Base-by-base conservation (phyloP, 495 filamentous ascomycete genomes). In the Delitschia confertaspora region DNA sequence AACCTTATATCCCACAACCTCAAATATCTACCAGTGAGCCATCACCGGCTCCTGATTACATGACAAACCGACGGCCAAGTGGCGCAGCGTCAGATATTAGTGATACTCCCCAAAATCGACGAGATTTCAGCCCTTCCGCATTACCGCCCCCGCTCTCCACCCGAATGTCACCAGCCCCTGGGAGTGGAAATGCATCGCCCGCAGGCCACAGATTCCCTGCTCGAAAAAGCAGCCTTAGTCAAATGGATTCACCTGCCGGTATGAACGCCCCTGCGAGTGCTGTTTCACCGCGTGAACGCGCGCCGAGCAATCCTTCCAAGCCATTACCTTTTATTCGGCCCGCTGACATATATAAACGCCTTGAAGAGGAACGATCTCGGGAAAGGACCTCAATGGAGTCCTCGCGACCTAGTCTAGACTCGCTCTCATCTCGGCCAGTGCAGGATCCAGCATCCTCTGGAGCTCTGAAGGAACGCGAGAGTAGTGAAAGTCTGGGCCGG, bases 271-370 rank as follows among this genome's bases (percentile, higher is more conserved):
- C 36, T n/a, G 8, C 36, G 3, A 39, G 21, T 38, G 22, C 46
- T 14, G 32, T 37, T 11, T 45, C 49, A 40, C 61, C 42, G 42
- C 38, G 56, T 30, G 48, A 48, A 9, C 33, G 38, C 13, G 22
- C 53, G 9, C 46, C 42, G 7, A 60, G 45, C 50, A 41, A 49
- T 26, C 49, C 62, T 24, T 37, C 60, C 14, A 78, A 80, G 49
- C 53, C 73, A 3, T 59, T 74, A 1, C 73, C 81, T 2, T 78
- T 89, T 47, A 69, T 86, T 18, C 71, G 83, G 13, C 84, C 87
- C 8, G 78, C 78, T 16, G 85, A 94, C 49, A 83, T 88, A 23
- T 91, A 91, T 58, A 76, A 70, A 43, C 75, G 82, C 2, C 69
- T 83, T 59, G 75, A 74, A 32, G 82, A 85, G 49, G 82, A 84